These are phyloP conservation scores for Rhodotorula babjevae DNA, from an alignment of 768 basidiomycete genomes.

Conservation along the genomic window DNA sequence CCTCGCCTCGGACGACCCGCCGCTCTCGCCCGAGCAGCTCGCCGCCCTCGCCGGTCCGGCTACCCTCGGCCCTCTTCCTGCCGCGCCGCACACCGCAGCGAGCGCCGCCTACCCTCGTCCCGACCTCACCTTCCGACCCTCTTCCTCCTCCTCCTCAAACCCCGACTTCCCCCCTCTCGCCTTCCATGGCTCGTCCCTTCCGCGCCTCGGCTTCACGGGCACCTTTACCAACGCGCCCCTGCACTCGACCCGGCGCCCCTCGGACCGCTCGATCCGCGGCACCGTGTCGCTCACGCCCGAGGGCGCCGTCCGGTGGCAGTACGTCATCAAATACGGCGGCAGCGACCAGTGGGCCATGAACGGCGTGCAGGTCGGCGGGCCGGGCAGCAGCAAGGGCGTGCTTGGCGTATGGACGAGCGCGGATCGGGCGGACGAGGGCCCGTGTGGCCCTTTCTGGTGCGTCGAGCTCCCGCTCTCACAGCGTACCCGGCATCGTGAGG, in stretches of 20 bases:
- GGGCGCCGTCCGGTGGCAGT: neutral
- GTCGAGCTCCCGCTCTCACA: no score
- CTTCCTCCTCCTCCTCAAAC: neutral
- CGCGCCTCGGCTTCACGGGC: constrained; percentile 15
- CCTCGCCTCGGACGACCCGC: no score
- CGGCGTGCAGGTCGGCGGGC: constrained; percentile 17
- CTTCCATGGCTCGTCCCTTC: constrained; percentile 16
- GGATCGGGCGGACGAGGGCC: constrained; percentile 13
- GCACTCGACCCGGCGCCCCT: neutral
- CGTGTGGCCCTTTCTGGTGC: constrained; percentile 32
- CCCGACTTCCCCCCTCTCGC: neutral
- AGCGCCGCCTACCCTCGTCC: no score
- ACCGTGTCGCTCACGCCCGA: constrained; percentile 8
- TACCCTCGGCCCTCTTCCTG: neutral
- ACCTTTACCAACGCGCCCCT: constrained; percentile 3
- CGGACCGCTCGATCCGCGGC: constrained; percentile 20
- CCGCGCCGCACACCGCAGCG: neutral
- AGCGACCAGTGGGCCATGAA: constrained; percentile 22
- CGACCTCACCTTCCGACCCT: neutral
- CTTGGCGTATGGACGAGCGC: constrained; percentile 26
- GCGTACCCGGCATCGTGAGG: no score
- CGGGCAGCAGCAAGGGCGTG: neutral
- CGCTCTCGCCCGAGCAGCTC: neutral
- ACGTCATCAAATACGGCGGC: constrained; percentile 16
- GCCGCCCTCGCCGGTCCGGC: neutral